A percentile compares a stretch with the other conserved stretches of the same genome.
Conservation (phyloP, 148 eudicot species). For the Amaranthus cruentus region DNA sequence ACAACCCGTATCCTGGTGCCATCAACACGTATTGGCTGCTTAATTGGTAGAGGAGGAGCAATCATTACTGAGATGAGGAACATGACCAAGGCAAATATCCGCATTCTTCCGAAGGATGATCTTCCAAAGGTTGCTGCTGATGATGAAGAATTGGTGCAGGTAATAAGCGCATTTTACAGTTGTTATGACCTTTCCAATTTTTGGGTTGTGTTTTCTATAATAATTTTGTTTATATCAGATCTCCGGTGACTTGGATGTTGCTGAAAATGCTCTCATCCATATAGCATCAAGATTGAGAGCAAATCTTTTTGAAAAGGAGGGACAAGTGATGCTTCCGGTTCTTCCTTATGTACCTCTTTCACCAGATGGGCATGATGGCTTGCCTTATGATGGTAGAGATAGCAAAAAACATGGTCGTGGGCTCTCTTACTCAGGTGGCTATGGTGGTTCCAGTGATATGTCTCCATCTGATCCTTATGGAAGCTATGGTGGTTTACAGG, state of each 20-base stretch:
- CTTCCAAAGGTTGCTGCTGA: slow-evolving; percentile 85
- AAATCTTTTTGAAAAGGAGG: slow-evolving; percentile 90
- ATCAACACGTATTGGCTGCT: slow-evolving; percentile 76
- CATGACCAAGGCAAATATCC: slow-evolving; percentile 84
- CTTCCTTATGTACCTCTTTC: slow-evolving; percentile 81
- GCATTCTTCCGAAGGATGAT: slow-evolving; percentile 79
- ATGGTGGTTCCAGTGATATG: slow-evolving; percentile 61
- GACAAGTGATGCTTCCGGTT: slow-evolving; percentile 74
- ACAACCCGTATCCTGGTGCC: slow-evolving; percentile 82
- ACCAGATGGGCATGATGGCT: slow-evolving; percentile 50
- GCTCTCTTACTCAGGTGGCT: slow-evolving; percentile 68
- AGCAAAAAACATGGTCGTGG: slow-evolving; percentile 70
- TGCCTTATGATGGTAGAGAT: slow-evolving; percentile 76
- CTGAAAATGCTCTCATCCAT: slow-evolving; percentile 83
- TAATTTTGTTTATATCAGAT: slow-evolving; percentile 39
- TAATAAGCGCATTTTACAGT: slow-evolving; percentile 20
- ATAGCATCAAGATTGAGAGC: slow-evolving; percentile 77
- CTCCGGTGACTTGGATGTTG: slow-evolving; percentile 83
- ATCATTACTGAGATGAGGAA: slow-evolving; percentile 89
- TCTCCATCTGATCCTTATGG: slow-evolving; percentile 67
- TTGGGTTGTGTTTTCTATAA: neutral
- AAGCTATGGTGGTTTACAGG: slow-evolving; percentile 72
- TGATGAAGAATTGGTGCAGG: slow-evolving; percentile 99
- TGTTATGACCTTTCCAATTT: neutral
- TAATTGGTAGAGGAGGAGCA: slow-evolving; percentile 94